Percentiles rank a stretch among this genome's conserved stretches.
These are phyloP conservation scores for Xylaria intraflava DNA, from an alignment of 495 filamentous ascomycete species.

Conservation along the genomic window DNA sequence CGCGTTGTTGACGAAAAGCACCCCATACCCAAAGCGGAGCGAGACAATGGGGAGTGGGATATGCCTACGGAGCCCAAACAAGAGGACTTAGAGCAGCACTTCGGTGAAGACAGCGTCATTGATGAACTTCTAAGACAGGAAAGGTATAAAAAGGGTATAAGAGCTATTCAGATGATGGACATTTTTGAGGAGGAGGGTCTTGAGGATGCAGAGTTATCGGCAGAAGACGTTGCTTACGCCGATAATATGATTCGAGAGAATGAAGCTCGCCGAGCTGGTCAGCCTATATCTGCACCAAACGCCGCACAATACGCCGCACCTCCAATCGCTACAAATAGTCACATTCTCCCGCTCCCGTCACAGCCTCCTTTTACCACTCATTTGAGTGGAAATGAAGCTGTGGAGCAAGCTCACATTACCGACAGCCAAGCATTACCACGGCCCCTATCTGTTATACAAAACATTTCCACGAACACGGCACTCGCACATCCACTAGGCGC, in stretches of 20 bases:
- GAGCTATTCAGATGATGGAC: conserved; percentile 34
- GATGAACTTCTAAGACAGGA: conserved; percentile 54
- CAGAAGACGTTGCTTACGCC: conserved; percentile 30
- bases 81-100: conserved; percentile 45
- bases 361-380: background rate
- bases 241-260: conserved; percentile 21
- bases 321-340: background rate
- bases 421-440: background rate
- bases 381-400: background rate
- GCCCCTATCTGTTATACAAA: background rate
- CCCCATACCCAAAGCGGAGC: conserved; percentile 49
- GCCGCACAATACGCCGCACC: background rate
- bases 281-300: conserved; percentile 1
- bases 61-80: conserved; percentile 47
- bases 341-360: background rate
- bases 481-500: background rate
- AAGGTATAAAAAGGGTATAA: conserved; percentile 19
- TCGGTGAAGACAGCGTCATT: conserved; percentile 62
- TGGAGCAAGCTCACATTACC: background rate
- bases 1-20: conserved; percentile 82
- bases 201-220: conserved; percentile 26
- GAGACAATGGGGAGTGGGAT: conserved; percentile 50
- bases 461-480: background rate
- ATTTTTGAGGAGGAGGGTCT: conserved; percentile 41
- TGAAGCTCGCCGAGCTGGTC: conserved; percentile 18